These are phyloP conservation scores for Auricularia sp. DNA, from an alignment of 768 basidiomycete genomes.

Conservation along the genomic window DNA sequence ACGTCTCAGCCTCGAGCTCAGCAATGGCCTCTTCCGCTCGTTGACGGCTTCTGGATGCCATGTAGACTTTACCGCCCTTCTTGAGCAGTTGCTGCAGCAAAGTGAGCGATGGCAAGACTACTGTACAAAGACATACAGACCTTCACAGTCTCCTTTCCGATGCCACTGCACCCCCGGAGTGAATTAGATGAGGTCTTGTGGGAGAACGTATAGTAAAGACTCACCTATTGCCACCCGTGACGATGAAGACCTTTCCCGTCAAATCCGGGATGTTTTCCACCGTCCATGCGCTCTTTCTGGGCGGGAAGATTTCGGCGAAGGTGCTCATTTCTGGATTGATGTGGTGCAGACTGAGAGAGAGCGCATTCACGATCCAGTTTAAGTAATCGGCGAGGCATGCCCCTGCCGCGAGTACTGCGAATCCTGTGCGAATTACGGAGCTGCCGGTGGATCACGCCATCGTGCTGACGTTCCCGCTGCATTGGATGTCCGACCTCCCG, in stretches of 20 bases:
- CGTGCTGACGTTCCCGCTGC: too few relatives aligned
- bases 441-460: too few relatives aligned
- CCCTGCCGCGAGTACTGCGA: too few relatives aligned
- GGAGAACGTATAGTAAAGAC: too few relatives aligned
- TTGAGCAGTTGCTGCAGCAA: constrained; percentile 4
- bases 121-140: not conserved
- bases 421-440: too few relatives aligned
- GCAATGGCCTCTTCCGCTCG: constrained; percentile 12
- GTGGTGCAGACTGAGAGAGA: too few relatives aligned
- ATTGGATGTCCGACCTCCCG: too few relatives aligned
- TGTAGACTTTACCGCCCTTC: constrained; percentile 14
- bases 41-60: constrained; percentile 3
- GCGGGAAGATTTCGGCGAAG: not conserved
- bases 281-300: constrained; percentile 18
- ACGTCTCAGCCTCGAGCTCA: constrained; percentile 14
- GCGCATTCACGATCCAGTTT: too few relatives aligned
- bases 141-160: constrained; percentile 13
- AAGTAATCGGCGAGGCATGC: too few relatives aligned
- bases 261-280: constrained; percentile 26
- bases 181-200: too few relatives aligned
- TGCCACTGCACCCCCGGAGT: constrained; percentile 10
- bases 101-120: not conserved
- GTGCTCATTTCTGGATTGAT: not conserved
- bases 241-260: constrained; percentile 23
- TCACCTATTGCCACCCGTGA: constrained; percentile 24